Base-by-base conservation (phyloP, 345 rosid genomes). In the Hevea brasiliensis region DNA sequence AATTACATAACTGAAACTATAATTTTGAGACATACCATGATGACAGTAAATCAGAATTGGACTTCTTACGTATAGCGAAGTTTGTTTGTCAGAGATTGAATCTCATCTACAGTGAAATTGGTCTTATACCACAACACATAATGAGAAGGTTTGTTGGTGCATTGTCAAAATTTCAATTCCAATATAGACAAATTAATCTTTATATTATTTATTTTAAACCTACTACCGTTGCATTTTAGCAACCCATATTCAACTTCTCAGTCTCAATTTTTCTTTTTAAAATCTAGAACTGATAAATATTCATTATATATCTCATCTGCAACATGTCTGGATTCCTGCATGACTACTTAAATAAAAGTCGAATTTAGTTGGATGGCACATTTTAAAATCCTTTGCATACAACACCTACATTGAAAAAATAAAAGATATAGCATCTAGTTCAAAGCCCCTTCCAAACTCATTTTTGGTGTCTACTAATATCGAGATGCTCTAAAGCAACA, bases 401-500 rank as follows among this genome's bases (percentile, higher is more conserved):
- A n/a, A 84, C 81, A 47, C 86, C 86, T 84, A 69, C 70, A 66
- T 73, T 18, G 21, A 53, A 12, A 48, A 20, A 13, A 64, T 29
- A 44, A 64, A 41, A 65, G n/a, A 24, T 51, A 26, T 66, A 23
- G 70, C 24, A 50, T 37, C 50, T 64, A n/a, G n/a, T n/a, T n/a
- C n/a, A n/a, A n/a, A 78, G 64, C 73, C 80, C 83, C 69, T 92
- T 79, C 99, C 99, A 85, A 95, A 95, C 80, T 95, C 99, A 73
- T 95, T 92, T 77, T 95, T 92, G 63, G 99, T 95, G 84, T 95
- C 98, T 40, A 95, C 98, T 61, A 94, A 83, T 76, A 94, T 83
- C 64, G 92, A 85, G 77, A 87, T 88, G 97, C 72, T 88, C 98
- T 70, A 82, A 84, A 78, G 98, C 97, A 9, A 92, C 84, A 5